Percentiles rank a stretch among this genome's conserved stretches.
Evolutionary conservation across 1,139 yeast genomes (phyloP).

Genomic region (Protomyces macrosporus): DNA sequence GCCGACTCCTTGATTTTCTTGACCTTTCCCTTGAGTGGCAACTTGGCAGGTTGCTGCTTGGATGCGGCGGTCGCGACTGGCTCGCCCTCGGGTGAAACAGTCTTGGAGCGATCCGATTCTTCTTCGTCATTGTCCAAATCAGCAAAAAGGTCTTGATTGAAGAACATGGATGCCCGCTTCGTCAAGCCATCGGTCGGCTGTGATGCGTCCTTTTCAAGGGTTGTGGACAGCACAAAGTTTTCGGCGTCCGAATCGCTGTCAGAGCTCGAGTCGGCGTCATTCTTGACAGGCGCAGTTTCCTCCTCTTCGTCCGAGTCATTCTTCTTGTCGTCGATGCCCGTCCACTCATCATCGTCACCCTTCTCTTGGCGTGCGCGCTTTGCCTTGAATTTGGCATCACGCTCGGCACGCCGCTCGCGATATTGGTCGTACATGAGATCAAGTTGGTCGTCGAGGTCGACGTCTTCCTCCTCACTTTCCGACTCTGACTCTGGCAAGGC

Average conservation of each 20-base stretch:
- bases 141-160: conserved; percentile 71
- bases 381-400: conserved; percentile 74
- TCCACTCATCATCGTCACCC: conserved; percentile 55
- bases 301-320: conserved; percentile 33
- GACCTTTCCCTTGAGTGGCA: conserved; percentile 27
- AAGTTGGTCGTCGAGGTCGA: conserved; percentile 37
- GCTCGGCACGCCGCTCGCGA: conserved; percentile 68
- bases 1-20: conserved; percentile 27
- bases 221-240: conserved; percentile 55
- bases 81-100: conserved; percentile 30
- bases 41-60: conserved; percentile 33
- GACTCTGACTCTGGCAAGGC: conserved; percentile 43
- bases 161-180: conserved; percentile 66
- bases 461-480: conserved; percentile 67
- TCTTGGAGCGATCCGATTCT: conserved; percentile 1
- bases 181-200: conserved; percentile 52
- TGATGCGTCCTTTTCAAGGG: conserved; percentile 47
- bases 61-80: conserved; percentile 28
- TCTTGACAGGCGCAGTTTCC: conserved; percentile 25
- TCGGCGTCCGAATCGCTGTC: conserved; percentile 73
- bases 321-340: conserved; percentile 51
- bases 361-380: conserved; percentile 78
- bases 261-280: conserved; percentile 33
- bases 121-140: conserved; percentile 38
- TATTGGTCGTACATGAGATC: conserved; percentile 65